These are phyloP conservation scores for Mimosa pudica DNA, from an alignment of 306 rosid genomes.

Conservation along the genomic window DNA sequence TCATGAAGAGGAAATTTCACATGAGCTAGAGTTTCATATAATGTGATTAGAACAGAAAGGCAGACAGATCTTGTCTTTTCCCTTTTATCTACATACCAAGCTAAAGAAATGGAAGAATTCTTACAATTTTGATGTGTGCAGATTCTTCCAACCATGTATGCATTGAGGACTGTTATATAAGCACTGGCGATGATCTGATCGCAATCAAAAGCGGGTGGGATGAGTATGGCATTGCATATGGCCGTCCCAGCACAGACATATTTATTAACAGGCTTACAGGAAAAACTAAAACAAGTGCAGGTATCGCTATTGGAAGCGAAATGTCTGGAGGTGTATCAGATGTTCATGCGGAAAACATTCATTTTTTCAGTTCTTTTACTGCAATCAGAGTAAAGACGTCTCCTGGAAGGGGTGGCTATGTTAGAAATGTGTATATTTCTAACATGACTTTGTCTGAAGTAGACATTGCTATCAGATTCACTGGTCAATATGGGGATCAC, in stretches of 20 bases:
- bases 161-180: conserved; percentile 82
- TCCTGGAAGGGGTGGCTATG: conserved; percentile 84
- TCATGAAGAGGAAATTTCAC: not conserved
- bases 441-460: conserved; percentile 61
- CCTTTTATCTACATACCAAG: not conserved
- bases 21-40: not conserved
- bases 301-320: conserved; percentile 83
- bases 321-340: conserved; percentile 85
- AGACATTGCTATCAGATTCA: conserved; percentile 63
- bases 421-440: conserved; percentile 63
- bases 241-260: conserved; percentile 68
- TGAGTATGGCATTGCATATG: conserved; percentile 70
- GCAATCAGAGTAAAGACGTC: conserved; percentile 76
- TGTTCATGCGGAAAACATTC: conserved; percentile 64
- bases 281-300: conserved; percentile 55
- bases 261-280: conserved; percentile 58
- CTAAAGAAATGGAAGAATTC: conserved; percentile 16
- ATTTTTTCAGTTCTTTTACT: conserved; percentile 45
- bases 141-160: conserved; percentile 73
- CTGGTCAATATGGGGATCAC: conserved; percentile 70
- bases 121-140: conserved; percentile 43
- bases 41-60: too few species aligned
- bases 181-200: conserved; percentile 82
- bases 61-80: too few species aligned
- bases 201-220: conserved; percentile 91